Conservation (phyloP, 179 eudicot genomes). For the Amaranthus tricolor region DNA sequence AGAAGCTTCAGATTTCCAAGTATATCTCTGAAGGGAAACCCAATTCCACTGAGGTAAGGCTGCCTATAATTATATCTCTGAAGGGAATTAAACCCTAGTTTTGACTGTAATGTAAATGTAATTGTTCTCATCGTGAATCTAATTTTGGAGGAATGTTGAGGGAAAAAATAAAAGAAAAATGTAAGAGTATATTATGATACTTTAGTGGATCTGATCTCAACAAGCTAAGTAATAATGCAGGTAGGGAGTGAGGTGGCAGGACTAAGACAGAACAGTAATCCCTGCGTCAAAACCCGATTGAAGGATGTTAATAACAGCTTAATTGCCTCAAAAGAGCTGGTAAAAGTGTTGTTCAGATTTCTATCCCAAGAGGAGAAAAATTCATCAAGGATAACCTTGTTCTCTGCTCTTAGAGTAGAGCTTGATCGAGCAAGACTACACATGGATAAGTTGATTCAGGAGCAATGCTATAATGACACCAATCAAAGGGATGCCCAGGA, state of each 20-base stretch:
- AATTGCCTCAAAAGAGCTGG: conserved; percentile 70
- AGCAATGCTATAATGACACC: conserved; percentile 33
- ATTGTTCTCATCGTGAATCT: conserved; percentile 11
- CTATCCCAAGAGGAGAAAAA: conserved; percentile 48
- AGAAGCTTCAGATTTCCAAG: conserved; percentile 43
- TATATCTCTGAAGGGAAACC: conserved; percentile 29
- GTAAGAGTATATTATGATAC: not conserved
- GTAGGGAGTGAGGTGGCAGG: conserved; percentile 36
- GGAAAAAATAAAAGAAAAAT: conserved; percentile 5
- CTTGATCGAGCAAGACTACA: conserved; percentile 59
- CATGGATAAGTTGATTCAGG: conserved; percentile 55
- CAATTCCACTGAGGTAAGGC: conserved; percentile 32
- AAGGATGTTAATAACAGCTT: conserved; percentile 66
- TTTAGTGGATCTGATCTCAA: conserved; percentile 23
- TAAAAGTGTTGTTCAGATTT: conserved; percentile 58
- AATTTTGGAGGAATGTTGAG: conserved; percentile 27
- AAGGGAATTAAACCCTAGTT: conserved; percentile 17
- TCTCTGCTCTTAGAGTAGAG: conserved; percentile 67
- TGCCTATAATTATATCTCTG: not conserved
- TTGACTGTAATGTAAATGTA: conserved; percentile 16
- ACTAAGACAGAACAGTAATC: conserved; percentile 29
- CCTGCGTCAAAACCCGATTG: conserved; percentile 43
- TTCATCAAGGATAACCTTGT: conserved; percentile 57
- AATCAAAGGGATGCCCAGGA: conserved; percentile 44
- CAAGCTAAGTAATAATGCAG: conserved; percentile 34